Evolutionary conservation across 2,329 filamentous ascomycete genomes (phyloP).

Genomic region (Hypoxylon sp.): DNA sequence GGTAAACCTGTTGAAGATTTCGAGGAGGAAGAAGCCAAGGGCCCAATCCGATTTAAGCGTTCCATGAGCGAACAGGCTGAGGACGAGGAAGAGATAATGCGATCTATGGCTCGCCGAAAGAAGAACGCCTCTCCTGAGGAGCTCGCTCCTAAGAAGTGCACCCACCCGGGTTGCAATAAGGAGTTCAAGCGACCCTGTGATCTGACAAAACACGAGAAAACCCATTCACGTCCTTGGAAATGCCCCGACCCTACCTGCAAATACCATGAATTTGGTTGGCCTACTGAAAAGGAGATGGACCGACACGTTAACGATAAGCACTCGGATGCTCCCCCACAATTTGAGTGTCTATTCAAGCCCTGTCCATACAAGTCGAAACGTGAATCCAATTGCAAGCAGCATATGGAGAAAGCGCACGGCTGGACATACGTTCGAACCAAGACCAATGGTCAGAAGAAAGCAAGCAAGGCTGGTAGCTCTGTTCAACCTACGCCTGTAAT

Average conservation of each 20-base stretch:
- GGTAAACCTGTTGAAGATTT: conserved; percentile 71
- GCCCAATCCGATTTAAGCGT: conserved; percentile 70
- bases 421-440: conserved; percentile 94
- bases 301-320: conserved; percentile 98
- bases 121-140: conserved; percentile 91
- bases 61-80: conserved; percentile 77
- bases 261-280: conserved; percentile 91
- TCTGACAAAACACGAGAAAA: conserved; percentile 98
- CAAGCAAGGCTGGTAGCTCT: conserved; percentile 61
- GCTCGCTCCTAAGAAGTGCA: conserved; percentile 82
- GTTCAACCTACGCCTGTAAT: conserved; percentile 70
- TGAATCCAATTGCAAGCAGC: conserved; percentile 96
- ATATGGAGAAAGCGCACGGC: conserved; percentile 97
- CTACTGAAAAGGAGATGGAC: conserved; percentile 97
- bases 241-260: conserved; percentile 87
- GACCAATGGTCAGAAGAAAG: conserved; percentile 69
- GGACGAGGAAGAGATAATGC: conserved; percentile 85
- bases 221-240: conserved; percentile 96
- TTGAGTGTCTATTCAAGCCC: conserved; percentile 82
- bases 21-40: conserved; percentile 61
- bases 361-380: conserved; percentile 97
- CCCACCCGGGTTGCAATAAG: conserved; percentile 82
- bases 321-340: conserved; percentile 82
- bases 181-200: conserved; percentile 98
- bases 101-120: conserved; percentile 95